Percentiles rank a stretch among this genome's conserved stretches.
Conservation (phyloP, 2,329 filamentous ascomycete species). For the Colletotrichum godetiae region DNA sequence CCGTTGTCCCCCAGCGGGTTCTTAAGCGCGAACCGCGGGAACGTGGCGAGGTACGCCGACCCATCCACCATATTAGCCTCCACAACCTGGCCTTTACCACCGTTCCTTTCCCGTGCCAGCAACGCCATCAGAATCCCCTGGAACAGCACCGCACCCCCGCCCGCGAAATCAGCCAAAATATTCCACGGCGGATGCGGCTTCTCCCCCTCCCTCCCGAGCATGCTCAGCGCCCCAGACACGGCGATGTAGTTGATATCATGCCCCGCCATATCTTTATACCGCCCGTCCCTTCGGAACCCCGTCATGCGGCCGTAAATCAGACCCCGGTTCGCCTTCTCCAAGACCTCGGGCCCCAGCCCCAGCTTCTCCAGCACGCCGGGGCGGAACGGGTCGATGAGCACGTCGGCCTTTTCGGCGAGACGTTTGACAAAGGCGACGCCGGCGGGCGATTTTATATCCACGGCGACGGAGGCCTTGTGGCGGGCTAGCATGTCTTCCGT, state of each 20-base stretch:
- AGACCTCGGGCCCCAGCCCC: constrained; percentile 77
- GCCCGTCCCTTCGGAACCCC: constrained; percentile 88
- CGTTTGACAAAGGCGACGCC: constrained; percentile 75
- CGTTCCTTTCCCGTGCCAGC: constrained; percentile 67
- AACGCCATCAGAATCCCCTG: constrained; percentile 86
- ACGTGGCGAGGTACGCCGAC: constrained; percentile 80
- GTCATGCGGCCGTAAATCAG: constrained; percentile 89
- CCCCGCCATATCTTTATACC: constrained; percentile 88
- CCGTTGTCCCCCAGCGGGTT: constrained; percentile 70
- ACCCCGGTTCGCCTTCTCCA: constrained; percentile 76
- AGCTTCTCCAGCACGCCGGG: constrained; percentile 90
- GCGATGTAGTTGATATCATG: constrained; percentile 98
- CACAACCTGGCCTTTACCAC: constrained; percentile 84
- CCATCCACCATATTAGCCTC: constrained; percentile 99
- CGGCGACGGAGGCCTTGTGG: constrained; percentile 81
- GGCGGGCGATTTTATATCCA: constrained; percentile 78
- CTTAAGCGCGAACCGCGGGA: constrained; percentile 76
- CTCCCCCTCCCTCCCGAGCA: constrained; percentile 78
- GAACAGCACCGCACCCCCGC: constrained; percentile 85
- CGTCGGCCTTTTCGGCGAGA: constrained; percentile 73
- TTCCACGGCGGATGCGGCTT: constrained; percentile 85
- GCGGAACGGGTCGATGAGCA: constrained; percentile 93
- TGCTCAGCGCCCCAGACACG: constrained; percentile 80
- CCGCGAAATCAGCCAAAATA: constrained; percentile 90
- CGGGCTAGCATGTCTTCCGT: constrained; percentile 81